Percentiles rank a stretch among this genome's conserved stretches.
Conservation (phyloP, 1,284 basidiomycete species). For the Tilletia caries region DNA sequence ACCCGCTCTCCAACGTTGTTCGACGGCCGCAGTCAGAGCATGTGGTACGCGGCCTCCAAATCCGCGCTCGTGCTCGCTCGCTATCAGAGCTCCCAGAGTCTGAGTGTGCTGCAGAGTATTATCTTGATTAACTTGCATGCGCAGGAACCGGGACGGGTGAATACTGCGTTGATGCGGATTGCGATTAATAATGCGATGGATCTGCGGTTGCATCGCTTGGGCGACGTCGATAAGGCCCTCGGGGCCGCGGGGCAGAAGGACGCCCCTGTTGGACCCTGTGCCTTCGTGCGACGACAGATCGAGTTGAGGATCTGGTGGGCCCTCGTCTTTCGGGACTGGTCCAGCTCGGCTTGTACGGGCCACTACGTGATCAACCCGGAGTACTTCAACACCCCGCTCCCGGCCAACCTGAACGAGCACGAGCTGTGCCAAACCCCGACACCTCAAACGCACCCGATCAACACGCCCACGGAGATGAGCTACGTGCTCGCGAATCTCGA, state of each 20-base stretch:
- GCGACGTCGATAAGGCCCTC: constrained; percentile 30
- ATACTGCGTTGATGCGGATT: constrained; percentile 30
- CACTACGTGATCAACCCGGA: constrained; percentile 39
- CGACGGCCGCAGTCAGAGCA: constrained; percentile 35
- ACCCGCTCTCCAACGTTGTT: constrained; percentile 37
- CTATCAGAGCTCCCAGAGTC: constrained; percentile 34
- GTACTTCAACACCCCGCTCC: constrained; percentile 48
- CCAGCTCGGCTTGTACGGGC: constrained; percentile 23
- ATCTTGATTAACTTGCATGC: constrained; percentile 39
- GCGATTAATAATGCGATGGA: constrained; percentile 49
- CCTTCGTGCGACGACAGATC: constrained; percentile 40
- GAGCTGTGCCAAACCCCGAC: constrained; percentile 37
- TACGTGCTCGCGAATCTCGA: constrained; percentile 38
- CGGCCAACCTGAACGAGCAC: constrained; percentile 48
- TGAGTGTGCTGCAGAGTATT: constrained; percentile 46
- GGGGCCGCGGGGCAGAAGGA: constrained; percentile 25
- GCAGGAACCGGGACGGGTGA: constrained; percentile 27
- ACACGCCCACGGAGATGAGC: constrained; percentile 46
- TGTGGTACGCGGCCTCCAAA: constrained; percentile 46
- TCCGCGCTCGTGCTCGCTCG: constrained; percentile 41
- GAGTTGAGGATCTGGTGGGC: constrained; percentile 50
- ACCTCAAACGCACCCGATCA: constrained; percentile 31
- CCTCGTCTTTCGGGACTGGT: constrained; percentile 45
- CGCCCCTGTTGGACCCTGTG: constrained; percentile 19
- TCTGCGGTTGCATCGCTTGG: constrained; percentile 47